phyloP scores from a whole-genome alignment of 176 grass and related monocot genomes.

The barley (Hordeum vulgare) region DNA sequence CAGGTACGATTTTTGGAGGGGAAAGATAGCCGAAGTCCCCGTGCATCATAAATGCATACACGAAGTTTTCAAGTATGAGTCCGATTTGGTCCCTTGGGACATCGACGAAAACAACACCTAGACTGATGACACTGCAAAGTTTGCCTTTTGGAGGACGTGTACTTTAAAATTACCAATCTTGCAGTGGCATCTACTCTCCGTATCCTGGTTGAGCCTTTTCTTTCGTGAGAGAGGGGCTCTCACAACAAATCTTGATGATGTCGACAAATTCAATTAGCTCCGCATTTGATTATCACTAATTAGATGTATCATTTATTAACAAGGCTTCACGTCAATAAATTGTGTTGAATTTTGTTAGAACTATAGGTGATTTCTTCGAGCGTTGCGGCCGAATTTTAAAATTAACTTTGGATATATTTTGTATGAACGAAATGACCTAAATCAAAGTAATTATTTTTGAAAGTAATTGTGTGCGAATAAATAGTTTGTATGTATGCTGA shows the following conservation, averaged over 20 bases:
- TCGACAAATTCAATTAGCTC: background rate
- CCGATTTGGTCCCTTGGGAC: conserved; percentile 10
- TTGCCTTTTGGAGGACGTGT: background rate
- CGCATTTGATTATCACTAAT: background rate
- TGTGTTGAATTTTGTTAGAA: background rate
- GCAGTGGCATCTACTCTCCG: background rate
- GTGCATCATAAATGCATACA: background rate
- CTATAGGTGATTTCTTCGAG: too few relatives aligned
- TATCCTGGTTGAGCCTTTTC: background rate
- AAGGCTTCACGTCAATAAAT: background rate
- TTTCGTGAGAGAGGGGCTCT: background rate
- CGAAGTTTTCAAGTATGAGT: conserved; percentile 34
- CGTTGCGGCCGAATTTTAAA: too few relatives aligned
- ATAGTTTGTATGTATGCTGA: too few relatives aligned
- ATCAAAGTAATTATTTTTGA: too few relatives aligned
- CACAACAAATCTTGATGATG: background rate
- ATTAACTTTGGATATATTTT: too few relatives aligned
- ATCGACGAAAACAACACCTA: background rate
- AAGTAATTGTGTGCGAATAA: too few relatives aligned
- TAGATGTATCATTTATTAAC: background rate
- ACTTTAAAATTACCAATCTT: background rate
- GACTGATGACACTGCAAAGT: background rate
- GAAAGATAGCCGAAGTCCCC: background rate
- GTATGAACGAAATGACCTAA: too few relatives aligned
- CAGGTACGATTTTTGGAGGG: conserved; percentile 29